Evolutionary conservation across 116 monocot species (phyloP), one percentile per base, ranked within the genome.

Genomic region (Posidonia oceanica): DNA sequence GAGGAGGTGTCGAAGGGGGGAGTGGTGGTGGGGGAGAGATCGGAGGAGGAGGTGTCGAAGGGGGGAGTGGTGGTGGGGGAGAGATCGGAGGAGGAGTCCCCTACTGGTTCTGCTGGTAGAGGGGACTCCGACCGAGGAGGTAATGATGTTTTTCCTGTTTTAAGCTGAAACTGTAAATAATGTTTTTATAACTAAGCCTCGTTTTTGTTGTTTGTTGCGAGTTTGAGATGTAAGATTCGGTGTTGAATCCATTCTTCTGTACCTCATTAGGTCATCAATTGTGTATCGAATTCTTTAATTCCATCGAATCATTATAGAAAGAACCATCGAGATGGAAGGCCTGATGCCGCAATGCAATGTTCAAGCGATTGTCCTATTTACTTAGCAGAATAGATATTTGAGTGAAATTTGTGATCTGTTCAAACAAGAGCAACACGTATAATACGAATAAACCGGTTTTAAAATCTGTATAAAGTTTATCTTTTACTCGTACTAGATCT

Each of bases 61-160:
- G 51, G 67, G 41, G 23, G 44, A 52, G 13, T 40, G 39, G 8
- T 40, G n/a, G 51, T 29, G 22, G 44, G 13, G 29, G 8, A 13
- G 67, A n/a, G 11, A 29, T 21, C 51, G 42, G 67, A 29, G 41
- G 67, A 14, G 40, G 21, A 44, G 51, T 42, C 3, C 51, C 14
- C 40, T 7, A 51, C 14, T 64, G 1, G 53, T 64, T 52, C 67
- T 67, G 67, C 3, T 51, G 12, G 22, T 21, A 7, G 72, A 7
- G 48, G 36, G 61, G 39, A 29, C 54, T 64, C 73, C 51, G n/a
- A 73, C 16, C 55, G 3, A 53, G 64, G 64, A 36, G 64, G 64
- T 73, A 65, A 64, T 65, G 60, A 22, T 48, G 16, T 12, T 41
- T 60, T 48, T 62, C 18, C 61, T 13, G 61, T 61, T 60, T 60